These are phyloP conservation scores for Aspergillus wentii DNA, from an alignment of 495 filamentous ascomycete species.

Conservation along the genomic window DNA sequence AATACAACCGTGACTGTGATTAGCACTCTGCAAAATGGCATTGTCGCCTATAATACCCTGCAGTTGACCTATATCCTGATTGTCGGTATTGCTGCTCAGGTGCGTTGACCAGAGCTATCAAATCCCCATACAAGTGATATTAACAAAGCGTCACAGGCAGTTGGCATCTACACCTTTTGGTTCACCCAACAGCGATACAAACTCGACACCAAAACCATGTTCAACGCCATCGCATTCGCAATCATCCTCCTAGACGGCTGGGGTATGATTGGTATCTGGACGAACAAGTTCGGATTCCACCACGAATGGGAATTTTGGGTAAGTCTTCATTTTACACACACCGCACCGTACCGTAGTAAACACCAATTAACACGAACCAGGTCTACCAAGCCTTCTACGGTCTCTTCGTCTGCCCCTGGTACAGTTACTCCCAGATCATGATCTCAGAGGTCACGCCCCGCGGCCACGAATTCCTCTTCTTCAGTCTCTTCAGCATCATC, in stretches of 20 bases:
- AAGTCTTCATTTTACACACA: slow-evolving; percentile 1
- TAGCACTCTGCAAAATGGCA: slow-evolving; percentile 55
- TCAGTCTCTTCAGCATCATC: slow-evolving; percentile 61
- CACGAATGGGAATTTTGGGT: slow-evolving; percentile 59
- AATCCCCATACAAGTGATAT: neutral
- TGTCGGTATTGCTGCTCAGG: slow-evolving; percentile 58
- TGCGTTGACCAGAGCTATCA: slow-evolving; percentile 4
- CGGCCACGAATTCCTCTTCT: slow-evolving; percentile 63
- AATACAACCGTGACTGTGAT: slow-evolving; percentile 68
- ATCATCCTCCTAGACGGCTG: slow-evolving; percentile 58
- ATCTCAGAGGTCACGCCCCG: slow-evolving; percentile 62
- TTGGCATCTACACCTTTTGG: slow-evolving; percentile 61
- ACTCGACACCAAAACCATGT: slow-evolving; percentile 58
- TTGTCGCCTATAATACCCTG: slow-evolving; percentile 57
- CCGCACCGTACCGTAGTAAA: neutral
- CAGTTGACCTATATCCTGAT: slow-evolving; percentile 58
- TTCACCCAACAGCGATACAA: slow-evolving; percentile 46
- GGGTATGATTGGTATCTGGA: slow-evolving; percentile 68
- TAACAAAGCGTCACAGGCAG: slow-evolving; percentile 24
- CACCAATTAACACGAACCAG: slow-evolving; percentile 23
- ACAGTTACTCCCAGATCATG: slow-evolving; percentile 64
- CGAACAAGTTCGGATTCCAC: slow-evolving; percentile 56
- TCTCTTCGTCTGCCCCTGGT: slow-evolving; percentile 64
- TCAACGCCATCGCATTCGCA: slow-evolving; percentile 50
- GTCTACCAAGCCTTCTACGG: slow-evolving; percentile 60